phyloP scores from a whole-genome alignment of 805 yeast genomes.

The Candida ipomoeae region DNA sequence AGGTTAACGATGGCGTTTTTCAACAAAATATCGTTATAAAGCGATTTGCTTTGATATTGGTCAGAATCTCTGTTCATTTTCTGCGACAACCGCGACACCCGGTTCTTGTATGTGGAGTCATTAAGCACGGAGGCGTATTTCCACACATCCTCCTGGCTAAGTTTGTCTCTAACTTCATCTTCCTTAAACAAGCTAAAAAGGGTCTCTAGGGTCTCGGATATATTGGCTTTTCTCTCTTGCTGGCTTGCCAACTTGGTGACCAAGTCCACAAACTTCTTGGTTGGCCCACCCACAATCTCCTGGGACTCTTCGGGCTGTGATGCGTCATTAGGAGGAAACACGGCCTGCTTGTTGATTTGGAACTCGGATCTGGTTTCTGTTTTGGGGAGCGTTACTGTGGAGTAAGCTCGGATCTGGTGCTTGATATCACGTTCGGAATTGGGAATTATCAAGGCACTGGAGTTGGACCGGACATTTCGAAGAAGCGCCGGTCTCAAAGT shows the following conservation, averaged over 20 bases:
- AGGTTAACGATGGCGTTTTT: conserved; percentile 32
- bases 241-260: conserved; percentile 14
- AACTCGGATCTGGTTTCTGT: background rate
- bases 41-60: conserved; percentile 22
- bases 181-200: conserved; percentile 13
- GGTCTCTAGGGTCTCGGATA: conserved; percentile 5
- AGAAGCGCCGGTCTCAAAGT: conserved; percentile 35
- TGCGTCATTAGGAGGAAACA: background rate
- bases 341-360: background rate
- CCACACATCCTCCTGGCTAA: conserved; percentile 11
- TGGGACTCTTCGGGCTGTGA: background rate
- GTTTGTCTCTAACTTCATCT: conserved; percentile 9
- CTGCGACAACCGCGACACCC: conserved; percentile 31
- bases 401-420: conserved; percentile 10
- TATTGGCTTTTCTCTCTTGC: conserved; percentile 9
- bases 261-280: conserved; percentile 25
- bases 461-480: conserved; percentile 33
- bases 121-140: conserved; percentile 15
- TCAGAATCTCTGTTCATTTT: conserved; percentile 37
- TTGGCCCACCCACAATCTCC: background rate
- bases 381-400: background rate
- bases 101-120: conserved; percentile 22
- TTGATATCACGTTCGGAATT: conserved; percentile 12
- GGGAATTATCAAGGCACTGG: conserved; percentile 12
- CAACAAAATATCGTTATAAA: conserved; percentile 25